These are phyloP conservation scores for Alternaria longipes DNA, from an alignment of 2,329 filamentous ascomycete species.

Conservation along the genomic window DNA sequence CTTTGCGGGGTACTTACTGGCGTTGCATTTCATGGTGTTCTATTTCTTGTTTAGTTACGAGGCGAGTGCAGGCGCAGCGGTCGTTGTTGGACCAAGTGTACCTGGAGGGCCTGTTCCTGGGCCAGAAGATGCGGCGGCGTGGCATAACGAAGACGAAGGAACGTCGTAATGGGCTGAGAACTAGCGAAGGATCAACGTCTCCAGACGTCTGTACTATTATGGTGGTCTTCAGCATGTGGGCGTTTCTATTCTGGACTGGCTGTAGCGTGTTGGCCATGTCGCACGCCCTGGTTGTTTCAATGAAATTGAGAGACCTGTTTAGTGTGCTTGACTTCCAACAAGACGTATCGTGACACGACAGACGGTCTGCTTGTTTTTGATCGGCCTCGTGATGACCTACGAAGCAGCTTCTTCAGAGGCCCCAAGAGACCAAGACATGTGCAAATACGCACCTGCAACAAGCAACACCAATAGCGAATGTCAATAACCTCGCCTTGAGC, in stretches of 20 bases:
- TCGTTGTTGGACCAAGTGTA: conserved; percentile 41
- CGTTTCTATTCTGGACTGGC: neutral
- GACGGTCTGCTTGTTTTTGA: neutral
- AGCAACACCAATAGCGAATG: neutral
- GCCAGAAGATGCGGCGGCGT: conserved; percentile 38
- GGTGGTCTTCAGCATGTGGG: neutral
- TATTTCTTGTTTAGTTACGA: conserved; percentile 86
- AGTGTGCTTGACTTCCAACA: neutral
- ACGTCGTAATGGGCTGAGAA: conserved; percentile 29
- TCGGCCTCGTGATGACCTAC: neutral
- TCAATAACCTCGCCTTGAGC: neutral
- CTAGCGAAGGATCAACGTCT: conserved; percentile 15
- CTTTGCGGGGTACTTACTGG: conserved; percentile 91
- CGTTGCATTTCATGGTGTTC: conserved; percentile 87
- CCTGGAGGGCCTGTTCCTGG: conserved; percentile 26
- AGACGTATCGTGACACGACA: neutral
- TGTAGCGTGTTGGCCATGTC: neutral
- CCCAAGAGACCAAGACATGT: neutral
- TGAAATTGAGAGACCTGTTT: neutral
- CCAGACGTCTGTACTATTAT: conserved; percentile 8
- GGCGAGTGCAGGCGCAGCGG: conserved; percentile 46
- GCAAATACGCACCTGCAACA: neutral
- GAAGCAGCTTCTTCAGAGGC: neutral
- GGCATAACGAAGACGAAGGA: conserved; percentile 48
- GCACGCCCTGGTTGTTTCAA: conserved; percentile 1